Conservation (phyloP, 2,329 filamentous ascomycete genomes). For the Trichoderma endophyticum region DNA sequence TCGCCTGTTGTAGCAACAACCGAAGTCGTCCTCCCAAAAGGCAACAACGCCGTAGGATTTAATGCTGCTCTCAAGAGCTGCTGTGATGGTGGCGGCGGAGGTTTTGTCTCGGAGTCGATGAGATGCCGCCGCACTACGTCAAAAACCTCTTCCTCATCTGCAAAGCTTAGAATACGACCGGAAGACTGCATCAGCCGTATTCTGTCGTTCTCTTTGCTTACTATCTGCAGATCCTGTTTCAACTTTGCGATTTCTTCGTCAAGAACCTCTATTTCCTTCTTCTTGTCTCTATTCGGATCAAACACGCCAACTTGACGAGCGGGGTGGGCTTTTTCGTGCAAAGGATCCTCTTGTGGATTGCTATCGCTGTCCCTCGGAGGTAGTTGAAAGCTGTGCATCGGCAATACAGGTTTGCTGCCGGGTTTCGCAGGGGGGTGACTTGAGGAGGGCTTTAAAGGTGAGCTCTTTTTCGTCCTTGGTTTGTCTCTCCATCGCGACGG, state of each 20-base stretch:
- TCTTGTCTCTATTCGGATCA: slow-evolving; percentile 48
- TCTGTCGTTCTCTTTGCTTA: slow-evolving; percentile 57
- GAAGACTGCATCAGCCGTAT: slow-evolving; percentile 42
- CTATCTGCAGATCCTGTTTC: slow-evolving; percentile 55
- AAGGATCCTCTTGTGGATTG: neutral
- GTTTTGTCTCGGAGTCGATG: slow-evolving; percentile 34
- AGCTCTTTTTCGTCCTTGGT: slow-evolving; percentile 41
- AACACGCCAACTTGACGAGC: slow-evolving; percentile 41
- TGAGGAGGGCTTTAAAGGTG: slow-evolving; percentile 48
- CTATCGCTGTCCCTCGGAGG: neutral
- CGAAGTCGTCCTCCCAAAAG: slow-evolving; percentile 42
- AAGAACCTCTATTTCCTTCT: slow-evolving; percentile 50
- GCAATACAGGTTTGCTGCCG: slow-evolving; percentile 5
- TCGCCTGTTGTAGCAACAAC: slow-evolving; percentile 27
- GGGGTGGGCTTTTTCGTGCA: slow-evolving; percentile 29
- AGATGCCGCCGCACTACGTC: slow-evolving; percentile 40
- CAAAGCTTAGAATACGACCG: slow-evolving; percentile 34
- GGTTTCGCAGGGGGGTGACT: slow-evolving; percentile 23
- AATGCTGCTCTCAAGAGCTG: slow-evolving; percentile 47
- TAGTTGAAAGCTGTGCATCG: slow-evolving; percentile 4
- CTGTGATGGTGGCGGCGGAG: slow-evolving; percentile 32
- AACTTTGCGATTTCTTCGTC: slow-evolving; percentile 54
- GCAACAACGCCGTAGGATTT: slow-evolving; percentile 50
- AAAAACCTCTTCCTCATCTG: slow-evolving; percentile 39
- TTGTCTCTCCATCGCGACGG: slow-evolving; percentile 46